phyloP scores from a whole-genome alignment of 2,329 filamentous ascomycete species.

The Trichoderma koningiopsis region DNA sequence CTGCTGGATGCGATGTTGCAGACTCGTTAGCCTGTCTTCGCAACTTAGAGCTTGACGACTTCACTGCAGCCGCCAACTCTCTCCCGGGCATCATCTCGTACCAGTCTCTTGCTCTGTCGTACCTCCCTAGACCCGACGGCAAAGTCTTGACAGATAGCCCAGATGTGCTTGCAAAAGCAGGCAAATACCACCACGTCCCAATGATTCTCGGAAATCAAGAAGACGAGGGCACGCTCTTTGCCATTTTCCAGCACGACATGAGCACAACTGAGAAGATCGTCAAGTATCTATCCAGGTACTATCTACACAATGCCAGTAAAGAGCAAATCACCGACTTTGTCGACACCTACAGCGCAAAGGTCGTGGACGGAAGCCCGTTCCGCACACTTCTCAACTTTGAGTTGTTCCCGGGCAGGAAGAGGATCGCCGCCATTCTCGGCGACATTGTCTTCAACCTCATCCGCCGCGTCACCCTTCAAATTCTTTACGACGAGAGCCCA shows the following conservation, averaged over 20 bases:
- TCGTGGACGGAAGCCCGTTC: conserved; percentile 71
- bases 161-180: conserved; percentile 55
- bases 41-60: conserved; percentile 57
- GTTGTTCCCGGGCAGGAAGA: conserved; percentile 75
- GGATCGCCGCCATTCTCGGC: conserved; percentile 72
- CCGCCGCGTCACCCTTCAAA: conserved; percentile 63
- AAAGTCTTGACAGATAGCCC: conserved; percentile 62
- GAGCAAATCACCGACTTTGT: conserved; percentile 60
- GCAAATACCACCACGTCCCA: conserved; percentile 53
- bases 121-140: conserved; percentile 73
- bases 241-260: conserved; percentile 68
- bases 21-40: conserved; percentile 70
- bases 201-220: conserved; percentile 71
- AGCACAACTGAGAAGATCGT: conserved; percentile 61
- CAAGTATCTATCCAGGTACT: conserved; percentile 62
- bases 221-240: conserved; percentile 77
- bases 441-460: conserved; percentile 75
- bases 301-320: conserved; percentile 60
- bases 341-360: conserved; percentile 59
- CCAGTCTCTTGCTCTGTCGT: conserved; percentile 68
- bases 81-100: conserved; percentile 71
- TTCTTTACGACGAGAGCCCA: conserved; percentile 50
- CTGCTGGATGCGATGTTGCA: conserved; percentile 61
- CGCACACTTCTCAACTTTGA: conserved; percentile 67
- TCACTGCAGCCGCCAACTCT: conserved; percentile 68